Base-by-base conservation (phyloP, 345 rosid genomes). In the Arabidopsis suecica region DNA sequence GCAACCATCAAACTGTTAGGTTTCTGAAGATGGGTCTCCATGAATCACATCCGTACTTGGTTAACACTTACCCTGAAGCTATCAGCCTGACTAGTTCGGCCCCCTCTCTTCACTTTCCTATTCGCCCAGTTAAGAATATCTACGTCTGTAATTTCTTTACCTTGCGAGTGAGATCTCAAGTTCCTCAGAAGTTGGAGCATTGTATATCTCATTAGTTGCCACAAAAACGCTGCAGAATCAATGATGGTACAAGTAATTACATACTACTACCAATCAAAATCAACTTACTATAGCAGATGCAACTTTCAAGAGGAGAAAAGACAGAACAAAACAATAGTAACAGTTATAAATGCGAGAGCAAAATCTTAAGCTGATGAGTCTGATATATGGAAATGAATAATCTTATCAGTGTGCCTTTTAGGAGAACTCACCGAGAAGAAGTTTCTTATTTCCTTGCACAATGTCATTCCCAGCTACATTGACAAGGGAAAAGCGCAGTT, bases 191-290 rank as follows among this genome's bases (percentile, higher is more conserved):
- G 99, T 86, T 90, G 97, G 72, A 95, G 91, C 98, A 95, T 95
- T 7, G 87, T 83, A 75, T 82, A 95, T 84, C 99, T 90, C 99
- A 95, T 93, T 66, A 95, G 84, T 79, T 95, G 98, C 99, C 99
- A 95, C 66, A 95, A 62, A 78, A 78, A 86, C 30, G 99, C 99
- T 92, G 96, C 69, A 74, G 11, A 67, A 50, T 13, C 50, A 56
- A 63, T 63, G 59, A 44, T 8, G 65, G 50, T 56, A 61, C 13
- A 42, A 72, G 25, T 45, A 57, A 71, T 80, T 58, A 44, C 36
- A 48, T 12, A 25, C 23, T 49, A 4, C 37, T 32, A 40, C 57
- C 57, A 28, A 36, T 54, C 33, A 47, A 42, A 45, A 45, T 11
- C 33, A 28, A 34, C 20, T 56, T 5, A 50, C 22, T 44, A 18